Conservation (phyloP, 164 flowering plant species). For the Berberis thunbergii region DNA sequence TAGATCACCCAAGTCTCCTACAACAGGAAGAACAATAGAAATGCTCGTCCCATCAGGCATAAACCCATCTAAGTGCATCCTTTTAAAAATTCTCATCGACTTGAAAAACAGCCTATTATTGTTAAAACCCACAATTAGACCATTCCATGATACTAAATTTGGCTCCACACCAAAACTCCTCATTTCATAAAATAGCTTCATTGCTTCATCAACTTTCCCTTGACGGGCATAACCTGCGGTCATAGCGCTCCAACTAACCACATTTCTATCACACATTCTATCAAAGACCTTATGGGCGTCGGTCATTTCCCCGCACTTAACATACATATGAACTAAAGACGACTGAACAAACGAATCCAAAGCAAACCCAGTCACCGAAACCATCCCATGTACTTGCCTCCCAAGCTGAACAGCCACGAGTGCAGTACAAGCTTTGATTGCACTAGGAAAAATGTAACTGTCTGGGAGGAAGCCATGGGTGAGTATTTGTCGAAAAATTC, state of each 20-base stretch:
- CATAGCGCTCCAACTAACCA: constrained; percentile 60
- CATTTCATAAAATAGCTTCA: constrained; percentile 34
- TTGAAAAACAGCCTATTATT: constrained; percentile 32
- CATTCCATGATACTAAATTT: constrained; percentile 68
- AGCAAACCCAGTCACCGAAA: constrained; percentile 29
- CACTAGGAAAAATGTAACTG: not conserved
- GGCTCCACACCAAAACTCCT: constrained; percentile 40
- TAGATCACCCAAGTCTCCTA: constrained; percentile 45
- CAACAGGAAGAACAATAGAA: constrained; percentile 57
- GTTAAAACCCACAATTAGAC: constrained; percentile 63
- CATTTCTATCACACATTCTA: constrained; percentile 37
- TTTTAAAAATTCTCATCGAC: constrained; percentile 31
- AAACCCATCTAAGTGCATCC: constrained; percentile 49
- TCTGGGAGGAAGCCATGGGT: constrained; percentile 18
- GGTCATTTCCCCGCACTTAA: constrained; percentile 28
- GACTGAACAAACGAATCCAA: constrained; percentile 45
- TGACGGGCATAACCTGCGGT: constrained; percentile 50
- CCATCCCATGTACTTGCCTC: constrained; percentile 40
- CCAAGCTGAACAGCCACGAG: constrained; percentile 10
- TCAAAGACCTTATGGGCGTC: constrained; percentile 51
- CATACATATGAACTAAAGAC: constrained; percentile 50
- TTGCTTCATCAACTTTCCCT: constrained; percentile 36
- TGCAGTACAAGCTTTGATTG: not conserved
- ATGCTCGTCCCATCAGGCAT: constrained; percentile 43
- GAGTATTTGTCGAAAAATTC: constrained; percentile 29